Base-by-base conservation (phyloP, 306 rosid species). In the Castanospermum australe region DNA sequence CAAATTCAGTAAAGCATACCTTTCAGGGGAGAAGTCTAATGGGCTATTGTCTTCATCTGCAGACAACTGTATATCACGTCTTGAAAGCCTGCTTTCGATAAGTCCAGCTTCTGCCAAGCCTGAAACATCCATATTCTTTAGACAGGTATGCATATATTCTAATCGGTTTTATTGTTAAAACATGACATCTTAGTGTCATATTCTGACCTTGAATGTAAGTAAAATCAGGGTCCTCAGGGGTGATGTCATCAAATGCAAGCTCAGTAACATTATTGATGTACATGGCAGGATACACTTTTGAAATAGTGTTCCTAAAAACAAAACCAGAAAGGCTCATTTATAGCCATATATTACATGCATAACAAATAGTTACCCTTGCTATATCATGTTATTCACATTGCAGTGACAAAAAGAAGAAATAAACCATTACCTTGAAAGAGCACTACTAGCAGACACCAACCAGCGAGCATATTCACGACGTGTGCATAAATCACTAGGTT, bases 31-130 rank as follows among this genome's bases (percentile, higher is more conserved):
- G 84, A 96, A 96, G 89, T 82, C 79, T 73, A 82, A 84, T 22
- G 94, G 89, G 81, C 81, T 64, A 56, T 87, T 80, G 42, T 89
- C 90, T 79, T 93, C 96, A 64, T 84, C 93, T 12, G 79, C 68
- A 20, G 97, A 83, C 64, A 90, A 85, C 71, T 78, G 85, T 84
- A 80, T 78, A 84, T 96, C 99, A 65, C 51, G 47, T 78, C 91
- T 87, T 64, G 99, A 96, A 81, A 96, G 97, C 88, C 82, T 96
- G 89, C 99, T 96, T 74, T 90, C 93, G 47, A 96, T 91, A 73
- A 96, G 96, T 80, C 98, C 99, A 54, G 98, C 97, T 89, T 96
- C 99, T 63, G 99, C 99, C 91, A 96, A 90, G 83, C 99, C 99
- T 96, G 87, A 63, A 73, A 82, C 11, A 84, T 75, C 45, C 51